These are phyloP conservation scores for Conidiobolus incongruus DNA, from an alignment of 371 early-diverging fungal species.

Conservation along the genomic window DNA sequence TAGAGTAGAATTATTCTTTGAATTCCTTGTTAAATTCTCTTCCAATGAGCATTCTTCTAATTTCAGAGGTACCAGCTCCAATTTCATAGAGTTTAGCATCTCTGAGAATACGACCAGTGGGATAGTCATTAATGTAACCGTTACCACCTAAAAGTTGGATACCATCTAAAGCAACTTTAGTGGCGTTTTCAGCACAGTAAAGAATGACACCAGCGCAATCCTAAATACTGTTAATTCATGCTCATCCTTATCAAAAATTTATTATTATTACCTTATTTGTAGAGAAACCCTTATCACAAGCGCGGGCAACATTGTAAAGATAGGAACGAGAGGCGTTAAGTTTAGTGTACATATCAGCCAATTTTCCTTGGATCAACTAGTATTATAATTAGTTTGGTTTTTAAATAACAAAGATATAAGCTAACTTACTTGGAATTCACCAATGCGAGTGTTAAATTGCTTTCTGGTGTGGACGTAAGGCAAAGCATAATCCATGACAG, in stretches of 20 bases:
- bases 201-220: conserved; percentile 94
- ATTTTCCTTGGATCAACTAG: conserved; percentile 70
- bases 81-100: conserved; percentile 97
- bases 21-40: conserved; percentile 40
- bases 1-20: conserved; percentile 10
- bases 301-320: conserved; percentile 78
- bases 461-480: conserved; percentile 77
- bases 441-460: conserved; percentile 74
- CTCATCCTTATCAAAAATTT: not conserved
- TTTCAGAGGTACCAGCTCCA: conserved; percentile 94
- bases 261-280: conserved; percentile 28
- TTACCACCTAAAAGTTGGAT: conserved; percentile 74
- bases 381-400: not conserved
- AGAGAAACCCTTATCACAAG: conserved; percentile 55
- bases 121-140: conserved; percentile 90
- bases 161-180: conserved; percentile 83
- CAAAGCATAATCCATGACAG: conserved; percentile 54
- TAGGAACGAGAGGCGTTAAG: conserved; percentile 77
- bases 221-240: no score
- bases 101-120: conserved; percentile 77
- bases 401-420: not conserved
- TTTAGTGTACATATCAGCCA: conserved; percentile 96
- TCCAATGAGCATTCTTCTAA: conserved; percentile 90
- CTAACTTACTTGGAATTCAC: conserved; percentile 57
- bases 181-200: conserved; percentile 89